Evolutionary conservation across 768 basidiomycete genomes (phyloP).

Genomic region (Boletus coccyginus): DNA sequence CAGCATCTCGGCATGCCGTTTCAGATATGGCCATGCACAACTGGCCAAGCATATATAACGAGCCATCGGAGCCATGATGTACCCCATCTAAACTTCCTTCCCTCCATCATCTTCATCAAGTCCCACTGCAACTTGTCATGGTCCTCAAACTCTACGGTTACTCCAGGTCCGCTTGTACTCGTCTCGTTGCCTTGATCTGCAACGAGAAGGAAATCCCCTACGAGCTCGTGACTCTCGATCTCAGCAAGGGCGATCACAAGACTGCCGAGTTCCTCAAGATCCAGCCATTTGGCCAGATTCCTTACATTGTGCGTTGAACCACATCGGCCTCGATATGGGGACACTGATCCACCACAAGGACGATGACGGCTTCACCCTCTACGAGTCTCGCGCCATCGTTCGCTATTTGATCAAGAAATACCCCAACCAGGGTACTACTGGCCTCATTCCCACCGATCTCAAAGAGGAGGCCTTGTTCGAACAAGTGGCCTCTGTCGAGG

Average conservation of each 20-base stretch:
- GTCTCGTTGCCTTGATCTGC: slow-evolving; percentile 48
- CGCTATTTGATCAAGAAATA: too few species aligned
- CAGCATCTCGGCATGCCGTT: not conserved
- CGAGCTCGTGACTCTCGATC: slow-evolving; percentile 45
- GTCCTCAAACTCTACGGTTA: slow-evolving; percentile 36
- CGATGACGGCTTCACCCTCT: too few species aligned
- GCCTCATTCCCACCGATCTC: too few species aligned
- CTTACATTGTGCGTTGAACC: too few species aligned
- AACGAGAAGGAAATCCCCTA: slow-evolving; percentile 59
- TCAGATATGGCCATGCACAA: not conserved
- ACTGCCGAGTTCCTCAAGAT: slow-evolving; percentile 37
- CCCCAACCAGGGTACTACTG: too few species aligned
- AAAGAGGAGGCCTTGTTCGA: too few species aligned
- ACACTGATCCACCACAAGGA: too few species aligned
- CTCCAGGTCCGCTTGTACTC: slow-evolving; percentile 45
- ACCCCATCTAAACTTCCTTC: not conserved
- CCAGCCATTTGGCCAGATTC: slow-evolving; percentile 30
- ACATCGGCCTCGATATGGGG: too few species aligned
- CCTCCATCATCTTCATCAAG: not conserved
- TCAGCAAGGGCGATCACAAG: slow-evolving; percentile 47
- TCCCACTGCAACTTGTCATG: slow-evolving; percentile 22
- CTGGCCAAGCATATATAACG: too few species aligned
- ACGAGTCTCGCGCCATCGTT: too few species aligned
- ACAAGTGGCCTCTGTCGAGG: too few species aligned
- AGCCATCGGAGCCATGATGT: not conserved